phyloP scores from a whole-genome alignment of 1,284 basidiomycete species.

The Xerocomus amazonicus region DNA sequence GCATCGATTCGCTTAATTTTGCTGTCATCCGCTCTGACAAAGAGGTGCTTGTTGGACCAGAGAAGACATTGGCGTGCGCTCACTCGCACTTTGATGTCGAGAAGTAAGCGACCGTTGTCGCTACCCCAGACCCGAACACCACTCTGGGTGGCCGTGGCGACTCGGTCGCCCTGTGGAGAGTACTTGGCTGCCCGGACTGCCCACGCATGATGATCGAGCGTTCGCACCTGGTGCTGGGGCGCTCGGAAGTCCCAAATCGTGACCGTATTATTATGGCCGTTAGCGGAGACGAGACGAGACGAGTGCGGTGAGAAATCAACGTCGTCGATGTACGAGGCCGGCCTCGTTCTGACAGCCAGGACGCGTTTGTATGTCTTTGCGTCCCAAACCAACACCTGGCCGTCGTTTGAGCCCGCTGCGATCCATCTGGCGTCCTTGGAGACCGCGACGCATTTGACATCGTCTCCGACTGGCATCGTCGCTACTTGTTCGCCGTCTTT shows the following conservation, averaged over 20 bases:
- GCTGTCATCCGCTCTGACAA: neutral
- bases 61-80: neutral
- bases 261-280: neutral
- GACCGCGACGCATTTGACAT: neutral
- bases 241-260: neutral
- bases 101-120: neutral
- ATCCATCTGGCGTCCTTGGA: conserved; percentile 7
- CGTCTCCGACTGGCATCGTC: neutral
- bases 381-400: neutral
- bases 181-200: neutral
- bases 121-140: neutral
- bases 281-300: neutral
- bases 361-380: neutral
- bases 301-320: neutral
- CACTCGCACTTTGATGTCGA: neutral
- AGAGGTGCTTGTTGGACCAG: neutral
- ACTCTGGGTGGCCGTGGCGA: neutral
- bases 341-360: neutral
- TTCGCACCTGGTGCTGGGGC: neutral
- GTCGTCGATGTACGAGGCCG: neutral
- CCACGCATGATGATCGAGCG: neutral
- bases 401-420: neutral
- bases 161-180: neutral
- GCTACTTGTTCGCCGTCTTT: neutral
- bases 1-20: neutral